These are phyloP conservation scores for Fusarium papillatum DNA, from an alignment of 2,329 filamentous ascomycete species.

Conservation along the genomic window DNA sequence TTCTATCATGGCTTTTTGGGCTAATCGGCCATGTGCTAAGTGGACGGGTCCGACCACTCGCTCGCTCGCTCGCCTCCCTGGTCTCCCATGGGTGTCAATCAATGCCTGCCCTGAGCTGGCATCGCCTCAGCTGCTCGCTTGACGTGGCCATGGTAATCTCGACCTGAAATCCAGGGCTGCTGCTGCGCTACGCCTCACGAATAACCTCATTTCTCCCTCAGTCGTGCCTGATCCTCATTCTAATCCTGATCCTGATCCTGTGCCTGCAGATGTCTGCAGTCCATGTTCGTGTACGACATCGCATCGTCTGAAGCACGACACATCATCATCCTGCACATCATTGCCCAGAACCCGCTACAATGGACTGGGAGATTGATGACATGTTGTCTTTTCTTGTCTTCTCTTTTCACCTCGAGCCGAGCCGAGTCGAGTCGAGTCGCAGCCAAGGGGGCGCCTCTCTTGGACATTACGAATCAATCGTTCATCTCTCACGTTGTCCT, in stretches of 20 bases:
- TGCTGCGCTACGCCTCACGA: slow-evolving; percentile 19
- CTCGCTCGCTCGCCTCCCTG: background rate
- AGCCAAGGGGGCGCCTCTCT: background rate
- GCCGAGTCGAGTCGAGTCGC: background rate
- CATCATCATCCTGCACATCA: slow-evolving; percentile 42
- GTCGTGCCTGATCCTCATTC: slow-evolving; percentile 11
- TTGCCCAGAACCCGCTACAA: slow-evolving; percentile 24
- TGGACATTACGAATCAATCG: background rate
- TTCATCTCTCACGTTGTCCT: slow-evolving; percentile 5
- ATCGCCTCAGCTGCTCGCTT: slow-evolving; percentile 29
- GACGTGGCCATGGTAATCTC: slow-evolving; percentile 33
- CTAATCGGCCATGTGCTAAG: slow-evolving; percentile 1
- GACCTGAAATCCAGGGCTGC: slow-evolving; percentile 12
- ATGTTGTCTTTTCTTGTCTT: slow-evolving; percentile 28
- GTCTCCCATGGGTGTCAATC: background rate
- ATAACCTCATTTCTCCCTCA: slow-evolving; percentile 9
- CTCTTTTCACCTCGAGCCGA: slow-evolving; percentile 27
- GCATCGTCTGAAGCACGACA: slow-evolving; percentile 40
- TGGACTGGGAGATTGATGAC: slow-evolving; percentile 10
- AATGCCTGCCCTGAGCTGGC: slow-evolving; percentile 7
- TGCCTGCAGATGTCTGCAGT: slow-evolving; percentile 34
- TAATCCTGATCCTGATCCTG: slow-evolving; percentile 13
- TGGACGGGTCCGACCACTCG: background rate
- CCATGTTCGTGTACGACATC: slow-evolving; percentile 33
- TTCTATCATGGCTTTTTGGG: slow-evolving; percentile 6